These are phyloP conservation scores for Pythium vanterpoolii DNA, from an alignment of 352 stramenopile genomes.

Conservation along the genomic window DNA sequence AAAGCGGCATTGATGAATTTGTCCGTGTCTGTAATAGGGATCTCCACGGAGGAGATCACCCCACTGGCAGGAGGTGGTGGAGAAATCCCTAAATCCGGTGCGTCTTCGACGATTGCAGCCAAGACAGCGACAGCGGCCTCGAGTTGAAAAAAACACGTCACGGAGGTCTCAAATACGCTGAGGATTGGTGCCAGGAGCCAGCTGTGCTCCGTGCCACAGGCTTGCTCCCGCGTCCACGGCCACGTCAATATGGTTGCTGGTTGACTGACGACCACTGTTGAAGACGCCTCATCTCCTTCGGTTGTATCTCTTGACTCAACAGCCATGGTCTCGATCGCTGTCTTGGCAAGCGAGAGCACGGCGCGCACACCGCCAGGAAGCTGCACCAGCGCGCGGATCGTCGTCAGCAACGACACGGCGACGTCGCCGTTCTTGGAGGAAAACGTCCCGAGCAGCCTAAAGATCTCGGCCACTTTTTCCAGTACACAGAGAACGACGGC, in stretches of 20 bases:
- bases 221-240: slow-evolving; percentile 27
- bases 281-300: neutral
- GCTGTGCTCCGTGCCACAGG: slow-evolving; percentile 23
- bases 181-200: slow-evolving; percentile 34
- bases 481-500: slow-evolving; percentile 12
- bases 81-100: slow-evolving; percentile 32
- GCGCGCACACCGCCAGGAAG: slow-evolving; percentile 19
- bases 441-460: slow-evolving; percentile 13
- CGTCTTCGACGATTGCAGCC: slow-evolving; percentile 32
- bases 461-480: slow-evolving; percentile 12
- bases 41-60: slow-evolving; percentile 3
- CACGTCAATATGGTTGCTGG: neutral
- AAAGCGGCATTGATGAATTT: slow-evolving; percentile 43
- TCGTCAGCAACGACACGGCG: slow-evolving; percentile 12
- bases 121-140: slow-evolving; percentile 38
- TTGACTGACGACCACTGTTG: neutral
- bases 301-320: neutral
- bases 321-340: neutral
- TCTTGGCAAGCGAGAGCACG: slow-evolving; percentile 15
- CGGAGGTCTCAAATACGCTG: slow-evolving; percentile 30
- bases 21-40: slow-evolving; percentile 26
- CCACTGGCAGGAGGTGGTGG: neutral
- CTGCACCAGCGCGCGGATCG: slow-evolving; percentile 11
- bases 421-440: slow-evolving; percentile 14
- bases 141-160: slow-evolving; percentile 44